Conservation (phyloP, 352 stramenopile species). For the Phytophthora rubi region DNA sequence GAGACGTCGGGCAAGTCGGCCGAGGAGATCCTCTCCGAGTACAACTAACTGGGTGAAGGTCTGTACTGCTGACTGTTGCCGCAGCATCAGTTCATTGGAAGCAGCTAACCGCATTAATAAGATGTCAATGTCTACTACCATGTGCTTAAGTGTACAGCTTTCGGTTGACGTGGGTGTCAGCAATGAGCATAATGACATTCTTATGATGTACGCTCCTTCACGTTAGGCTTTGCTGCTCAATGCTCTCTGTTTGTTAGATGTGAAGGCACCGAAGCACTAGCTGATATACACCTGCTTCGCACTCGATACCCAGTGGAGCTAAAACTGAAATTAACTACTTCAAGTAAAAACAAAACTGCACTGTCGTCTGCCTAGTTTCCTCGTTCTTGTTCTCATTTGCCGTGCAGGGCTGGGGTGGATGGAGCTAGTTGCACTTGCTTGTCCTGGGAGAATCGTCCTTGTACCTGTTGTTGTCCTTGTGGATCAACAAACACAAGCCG, state of each 20-base stretch:
- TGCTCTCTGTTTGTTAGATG: not conserved
- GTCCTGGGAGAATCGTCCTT: too few relatives aligned
- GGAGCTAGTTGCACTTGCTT: not conserved
- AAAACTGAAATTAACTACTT: too few relatives aligned
- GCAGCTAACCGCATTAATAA: not conserved
- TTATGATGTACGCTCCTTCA: too few relatives aligned
- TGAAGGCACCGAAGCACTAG: not conserved
- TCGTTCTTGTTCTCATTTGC: not conserved
- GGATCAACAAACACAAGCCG: not conserved
- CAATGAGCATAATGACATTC: too few relatives aligned
- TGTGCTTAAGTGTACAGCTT: too few relatives aligned
- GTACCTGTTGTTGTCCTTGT: not conserved
- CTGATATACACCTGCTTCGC: too few relatives aligned
- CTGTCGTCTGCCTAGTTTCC: not conserved
- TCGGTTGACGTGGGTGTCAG: too few relatives aligned
- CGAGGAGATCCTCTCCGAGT: slow-evolving; percentile 41
- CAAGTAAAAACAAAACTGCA: too few relatives aligned
- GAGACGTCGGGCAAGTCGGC: slow-evolving; percentile 42
- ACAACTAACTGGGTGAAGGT: slow-evolving; percentile 7
- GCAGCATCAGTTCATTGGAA: not conserved
- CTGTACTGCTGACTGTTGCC: not conserved
- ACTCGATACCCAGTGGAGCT: too few relatives aligned
- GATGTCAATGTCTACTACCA: not conserved
- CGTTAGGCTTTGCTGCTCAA: too few relatives aligned
- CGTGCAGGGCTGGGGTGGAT: too few relatives aligned